These are phyloP conservation scores for Avena atlantica DNA, from an alignment of 176 grass and related monocot genomes.

Conservation along the genomic window DNA sequence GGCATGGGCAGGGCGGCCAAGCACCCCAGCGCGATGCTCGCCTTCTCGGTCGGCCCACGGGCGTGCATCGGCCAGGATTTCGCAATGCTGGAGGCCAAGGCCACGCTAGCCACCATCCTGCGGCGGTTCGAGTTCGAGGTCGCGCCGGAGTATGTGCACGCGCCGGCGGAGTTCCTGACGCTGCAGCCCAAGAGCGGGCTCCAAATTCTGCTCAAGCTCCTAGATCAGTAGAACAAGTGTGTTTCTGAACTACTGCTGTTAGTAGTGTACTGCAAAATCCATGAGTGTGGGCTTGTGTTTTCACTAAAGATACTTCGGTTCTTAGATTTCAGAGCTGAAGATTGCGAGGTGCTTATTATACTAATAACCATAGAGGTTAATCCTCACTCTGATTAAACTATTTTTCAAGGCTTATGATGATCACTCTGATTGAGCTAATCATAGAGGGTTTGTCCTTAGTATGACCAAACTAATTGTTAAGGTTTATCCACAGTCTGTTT, in stretches of 20 bases:
- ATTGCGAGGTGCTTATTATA: background rate
- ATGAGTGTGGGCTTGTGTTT: background rate
- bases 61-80: conserved; percentile 69
- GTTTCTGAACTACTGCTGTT: background rate
- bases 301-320: background rate
- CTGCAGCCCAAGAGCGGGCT: conserved; percentile 54
- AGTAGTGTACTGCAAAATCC: background rate
- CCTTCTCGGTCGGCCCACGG: conserved; percentile 49
- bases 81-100: conserved; percentile 65
- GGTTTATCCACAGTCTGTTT: background rate
- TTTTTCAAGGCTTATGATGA: background rate
- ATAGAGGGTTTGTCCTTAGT: background rate
- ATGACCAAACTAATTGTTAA: background rate
- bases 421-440: background rate
- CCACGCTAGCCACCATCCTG: conserved; percentile 44
- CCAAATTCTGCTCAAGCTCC: conserved; percentile 40
- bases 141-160: conserved; percentile 63
- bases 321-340: background rate
- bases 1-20: conserved; percentile 45
- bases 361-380: background rate
- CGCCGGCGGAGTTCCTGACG: conserved; percentile 42
- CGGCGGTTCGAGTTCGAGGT: conserved; percentile 54
- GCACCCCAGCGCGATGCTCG: conserved; percentile 56
- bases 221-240: conserved; percentile 18
- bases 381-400: background rate